Conservation (phyloP, 176 grass and related monocot species). For the Avena insularis region DNA sequence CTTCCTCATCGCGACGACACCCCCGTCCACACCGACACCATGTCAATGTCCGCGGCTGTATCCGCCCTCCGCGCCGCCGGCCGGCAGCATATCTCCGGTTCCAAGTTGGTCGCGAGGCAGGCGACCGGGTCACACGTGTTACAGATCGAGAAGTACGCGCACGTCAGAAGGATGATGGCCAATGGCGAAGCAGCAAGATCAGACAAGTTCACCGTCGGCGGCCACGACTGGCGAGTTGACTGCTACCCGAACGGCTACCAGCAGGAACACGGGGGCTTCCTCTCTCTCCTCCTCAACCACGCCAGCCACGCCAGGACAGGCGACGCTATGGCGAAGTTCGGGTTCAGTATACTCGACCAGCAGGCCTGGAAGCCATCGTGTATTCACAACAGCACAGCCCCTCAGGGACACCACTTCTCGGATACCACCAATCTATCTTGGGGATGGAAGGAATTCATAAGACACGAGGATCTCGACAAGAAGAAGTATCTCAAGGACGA, state of each 20-base stretch:
- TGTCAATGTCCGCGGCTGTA: constrained; percentile 1
- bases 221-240: background rate
- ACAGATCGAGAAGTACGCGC: background rate
- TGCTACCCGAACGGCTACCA: background rate
- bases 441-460: background rate
- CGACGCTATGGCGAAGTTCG: background rate
- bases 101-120: background rate
- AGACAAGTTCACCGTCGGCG: background rate
- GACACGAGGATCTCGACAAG: background rate
- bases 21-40: background rate
- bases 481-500: constrained; percentile 1
- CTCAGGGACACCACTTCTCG: background rate
- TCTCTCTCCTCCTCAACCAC: background rate
- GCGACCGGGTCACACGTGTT: constrained; percentile 3
- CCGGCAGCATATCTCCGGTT: background rate
- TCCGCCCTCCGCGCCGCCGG: background rate
- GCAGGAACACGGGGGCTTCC: background rate
- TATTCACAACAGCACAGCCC: no score
- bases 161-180: background rate
- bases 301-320: background rate
- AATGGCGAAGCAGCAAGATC: background rate
- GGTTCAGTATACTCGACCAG: background rate
- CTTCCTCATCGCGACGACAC: background rate
- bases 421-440: background rate
- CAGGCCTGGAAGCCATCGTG: background rate